Evolutionary conservation across 2,329 filamentous ascomycete species (phyloP).

Genomic region (Neonectria magnoliae): DNA sequence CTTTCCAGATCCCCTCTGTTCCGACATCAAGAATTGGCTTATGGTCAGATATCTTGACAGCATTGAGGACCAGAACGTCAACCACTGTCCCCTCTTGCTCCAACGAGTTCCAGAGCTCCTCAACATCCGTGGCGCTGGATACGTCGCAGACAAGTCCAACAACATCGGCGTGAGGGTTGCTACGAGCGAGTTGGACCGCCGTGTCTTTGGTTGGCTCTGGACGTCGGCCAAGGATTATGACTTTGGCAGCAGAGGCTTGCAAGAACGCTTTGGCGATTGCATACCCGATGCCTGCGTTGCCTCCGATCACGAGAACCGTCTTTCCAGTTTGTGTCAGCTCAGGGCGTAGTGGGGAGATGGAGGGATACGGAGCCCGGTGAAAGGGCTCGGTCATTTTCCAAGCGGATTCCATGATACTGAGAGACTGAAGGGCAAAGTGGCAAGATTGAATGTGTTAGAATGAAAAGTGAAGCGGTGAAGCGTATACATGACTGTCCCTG

Average conservation of each 20-base stretch:
- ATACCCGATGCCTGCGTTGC: not conserved
- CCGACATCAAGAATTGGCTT: not conserved
- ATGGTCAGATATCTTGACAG: slow-evolving; percentile 2
- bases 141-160: not conserved
- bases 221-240: not conserved
- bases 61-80: slow-evolving; percentile 2
- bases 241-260: not conserved
- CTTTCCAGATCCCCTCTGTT: not conserved
- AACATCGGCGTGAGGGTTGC: not conserved
- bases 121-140: not conserved
- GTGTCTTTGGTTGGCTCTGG: not conserved
- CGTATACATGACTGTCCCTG: not conserved
- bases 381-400: not conserved
- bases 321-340: not conserved
- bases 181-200: not conserved
- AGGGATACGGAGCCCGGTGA: not conserved
- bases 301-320: not conserved
- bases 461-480: not conserved
- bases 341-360: not conserved
- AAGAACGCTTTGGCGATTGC: not conserved
- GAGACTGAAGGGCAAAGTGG: not conserved
- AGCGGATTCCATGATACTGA: not conserved
- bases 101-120: not conserved
- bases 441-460: not conserved
- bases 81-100: not conserved